Evolutionary conservation across 179 eudicot species (phyloP), one percentile per base, ranked within the genome.

Genomic region (Gypsophila paniculata): DNA sequence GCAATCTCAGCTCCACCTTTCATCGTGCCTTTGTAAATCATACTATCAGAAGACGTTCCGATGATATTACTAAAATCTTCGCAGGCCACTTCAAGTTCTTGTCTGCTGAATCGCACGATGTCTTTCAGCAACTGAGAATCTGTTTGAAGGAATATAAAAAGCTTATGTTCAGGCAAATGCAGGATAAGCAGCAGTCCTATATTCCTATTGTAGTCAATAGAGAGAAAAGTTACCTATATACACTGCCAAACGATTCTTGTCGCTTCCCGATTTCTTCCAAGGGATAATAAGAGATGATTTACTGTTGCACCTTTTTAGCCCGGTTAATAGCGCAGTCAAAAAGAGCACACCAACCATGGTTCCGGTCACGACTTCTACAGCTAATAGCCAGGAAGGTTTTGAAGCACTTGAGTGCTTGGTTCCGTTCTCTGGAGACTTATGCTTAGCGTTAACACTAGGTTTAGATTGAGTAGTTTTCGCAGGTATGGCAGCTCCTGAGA

Each of bases 31-130:
- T 94, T 94, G 82, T 94, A 94, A 61, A 94, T 88, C 68, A 82
- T 69, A 76, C 97, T 91, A 61, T 94, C 97, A 6, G 86, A 80
- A 42, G 96, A 94, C 21, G 97, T 88, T 53, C 97, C 99, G 29
- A 94, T 90, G 53, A 94, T 86, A 77, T 94, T 94, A 81, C 99
- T 94, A 71, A 94, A 94, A 81, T 94, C 99, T 85, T 94, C 99
- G 79, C 99, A 94, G 11, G 97, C 97, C 63, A 91, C 89, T 83
- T 94, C 99, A 32, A 94, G 99, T 61, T 90, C 97, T 79, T 90
- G 92, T 78, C 99, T 84, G 83, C 80, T 85, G 74, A 74, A 90
- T 76, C 82, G 82, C 12, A 4, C 67, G 21, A 91, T 91, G 84
- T 89, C 92, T 83, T 82, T 88, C 82, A 91, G 63, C 80, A 88